phyloP scores from a whole-genome alignment of 495 filamentous ascomycete species.

The Apiosordaria backusii region DNA sequence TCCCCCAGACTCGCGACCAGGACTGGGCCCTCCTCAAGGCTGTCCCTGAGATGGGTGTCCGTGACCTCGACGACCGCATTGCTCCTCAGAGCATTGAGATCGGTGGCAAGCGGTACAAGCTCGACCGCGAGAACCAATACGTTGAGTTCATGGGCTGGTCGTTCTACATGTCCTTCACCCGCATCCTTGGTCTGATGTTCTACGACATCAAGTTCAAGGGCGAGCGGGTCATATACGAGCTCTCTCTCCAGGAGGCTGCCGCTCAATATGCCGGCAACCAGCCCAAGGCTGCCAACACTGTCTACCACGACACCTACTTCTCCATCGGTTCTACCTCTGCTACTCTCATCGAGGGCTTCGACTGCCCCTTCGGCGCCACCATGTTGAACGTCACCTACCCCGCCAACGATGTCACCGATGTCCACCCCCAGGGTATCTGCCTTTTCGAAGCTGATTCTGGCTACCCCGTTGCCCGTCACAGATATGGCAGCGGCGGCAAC shows the following conservation, averaged over 20 bases:
- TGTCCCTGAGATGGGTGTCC: slow-evolving; percentile 35
- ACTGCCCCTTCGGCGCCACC: slow-evolving; percentile 51
- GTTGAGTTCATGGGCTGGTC: slow-evolving; percentile 54
- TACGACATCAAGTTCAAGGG: slow-evolving; percentile 54
- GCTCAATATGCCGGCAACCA: slow-evolving; percentile 53
- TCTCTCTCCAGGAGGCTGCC: slow-evolving; percentile 53
- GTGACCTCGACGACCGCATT: slow-evolving; percentile 38
- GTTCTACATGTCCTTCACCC: slow-evolving; percentile 49
- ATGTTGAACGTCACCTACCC: slow-evolving; percentile 43
- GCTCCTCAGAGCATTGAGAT: slow-evolving; percentile 40
- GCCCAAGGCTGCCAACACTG: slow-evolving; percentile 42
- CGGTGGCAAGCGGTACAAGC: slow-evolving; percentile 40
- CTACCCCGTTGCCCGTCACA: slow-evolving; percentile 47
- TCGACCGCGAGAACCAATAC: slow-evolving; percentile 48
- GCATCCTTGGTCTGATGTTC: slow-evolving; percentile 45
- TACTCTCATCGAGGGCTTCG: slow-evolving; percentile 49
- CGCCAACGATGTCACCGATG: slow-evolving; percentile 32
- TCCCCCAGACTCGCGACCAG: slow-evolving; percentile 29
- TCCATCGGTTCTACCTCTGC: slow-evolving; percentile 43
- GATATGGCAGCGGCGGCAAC: slow-evolving; percentile 31
- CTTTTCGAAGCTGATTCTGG: slow-evolving; percentile 51
- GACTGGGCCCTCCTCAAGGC: slow-evolving; percentile 35
- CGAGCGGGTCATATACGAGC: slow-evolving; percentile 53
- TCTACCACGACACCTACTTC: slow-evolving; percentile 47
- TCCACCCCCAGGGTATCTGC: slow-evolving; percentile 45